Base-by-base conservation (phyloP, 208 protist species). In the Kentomonas sorsogonicus region DNA sequence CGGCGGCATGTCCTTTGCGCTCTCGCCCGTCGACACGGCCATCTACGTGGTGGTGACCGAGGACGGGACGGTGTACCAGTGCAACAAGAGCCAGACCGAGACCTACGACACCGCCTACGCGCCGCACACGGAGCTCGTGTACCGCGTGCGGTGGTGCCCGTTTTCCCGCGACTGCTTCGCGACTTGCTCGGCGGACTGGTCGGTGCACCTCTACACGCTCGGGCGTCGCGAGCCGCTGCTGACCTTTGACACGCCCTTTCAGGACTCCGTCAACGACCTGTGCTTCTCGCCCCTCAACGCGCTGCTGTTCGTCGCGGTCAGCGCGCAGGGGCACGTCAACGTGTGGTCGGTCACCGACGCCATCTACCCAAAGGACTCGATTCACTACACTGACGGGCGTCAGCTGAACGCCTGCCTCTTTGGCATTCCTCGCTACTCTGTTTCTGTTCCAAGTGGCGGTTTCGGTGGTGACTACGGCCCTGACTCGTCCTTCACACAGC, bases 171-270 rank as follows among this genome's bases (percentile, higher is more conserved):
- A 78, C 18, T 93, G 87, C 53, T 98, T 99, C 65, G 68, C 98
- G 25, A 97, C 91, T n/a, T 96, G 86, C 72, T 96, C 89, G 0
- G 94, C 96, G n/a, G 97, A 99, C 68, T 99, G 97, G 96, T 95
- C 94, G 50, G 76, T 96, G 30, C 81, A 86, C 27, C 72, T 98
- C 18, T 99, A 97, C 81, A 58, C 83, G 39, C 50, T 96, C 2
- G 87, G 94, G 22, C 71, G 70, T 9, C 45, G 57, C 4, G 30
- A 67, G 22, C 66, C 80, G 6, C 46, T 95, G 11, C 59, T 96
- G 9, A 79, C 68, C 3, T 96, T 97, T 61, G 86, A 97, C 43
- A 86, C 79, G 31, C 66, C 74, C 11, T 89, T 83, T 25, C 86
- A 85, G 51, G 81, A 96, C 46, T 87, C 83, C 11, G 87, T 98